Base-by-base conservation (phyloP, 2,329 filamentous ascomycete genomes). In the Penicillium sclerotiorum region DNA sequence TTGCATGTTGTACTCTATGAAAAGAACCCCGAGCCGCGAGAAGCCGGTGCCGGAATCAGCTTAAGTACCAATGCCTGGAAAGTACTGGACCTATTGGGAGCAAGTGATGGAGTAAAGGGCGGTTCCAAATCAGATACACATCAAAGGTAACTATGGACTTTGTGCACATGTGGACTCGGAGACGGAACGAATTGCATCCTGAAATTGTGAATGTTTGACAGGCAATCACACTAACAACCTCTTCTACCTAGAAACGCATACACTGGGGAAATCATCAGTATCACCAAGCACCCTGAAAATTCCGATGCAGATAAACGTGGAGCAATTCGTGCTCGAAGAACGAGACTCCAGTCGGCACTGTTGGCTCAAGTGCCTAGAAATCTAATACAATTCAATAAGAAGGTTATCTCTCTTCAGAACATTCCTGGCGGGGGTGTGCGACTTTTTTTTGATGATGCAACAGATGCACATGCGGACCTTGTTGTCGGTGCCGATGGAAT, bases 401-500 rank as follows among this genome's bases (percentile, higher is more conserved):
- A 72, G 43, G 66, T 82, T 2, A 50, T 61, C 0, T 56, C 53
- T 0, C 56, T 81, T 2, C 60, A 73, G 3, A 66, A 80, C 41
- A 51, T 73, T 2, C 58, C 63, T 0, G 56, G 49, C 12, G 62
- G 59, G 0, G 76, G 73, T 4, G 63, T 79, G 1, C 55, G 64
- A 3, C 62, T 82, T 8, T 39, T 49, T 0, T 82, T 84, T 49
- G 67, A 74, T 11, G 78, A 82, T 53, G 72, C 73, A 1, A 71
- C 70, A 2, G 61, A 69, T 11, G 47, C 47, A 2, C 52, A 49
- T 13, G 72, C 72, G 2, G 78, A 80, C 52, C 59, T 82, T 0
- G 69, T 81, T 1, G 70, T 82, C 2, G 80, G 78, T 0, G 79
- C 77, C 4, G 77, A 82, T 57, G 77, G 80, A 2, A 80, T 81